Percentiles rank a stretch among this genome's conserved stretches.
phyloP scores from a whole-genome alignment of 106 monocot genomes.

The Cymbidium sinense region DNA sequence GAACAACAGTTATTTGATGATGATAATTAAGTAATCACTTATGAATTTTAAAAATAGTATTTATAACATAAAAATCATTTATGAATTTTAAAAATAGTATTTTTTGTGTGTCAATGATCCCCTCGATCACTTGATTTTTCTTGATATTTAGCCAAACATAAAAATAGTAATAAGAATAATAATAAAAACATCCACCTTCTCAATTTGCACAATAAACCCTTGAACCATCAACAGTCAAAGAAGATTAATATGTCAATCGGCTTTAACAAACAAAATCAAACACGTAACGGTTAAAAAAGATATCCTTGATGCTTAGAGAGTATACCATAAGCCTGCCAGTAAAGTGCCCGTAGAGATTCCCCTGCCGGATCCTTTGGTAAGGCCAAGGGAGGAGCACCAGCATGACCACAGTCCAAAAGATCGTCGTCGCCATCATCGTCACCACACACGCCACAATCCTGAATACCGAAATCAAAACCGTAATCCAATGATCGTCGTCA shows the following conservation, averaged over 20 bases:
- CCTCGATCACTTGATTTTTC: no score
- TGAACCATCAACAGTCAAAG: background rate
- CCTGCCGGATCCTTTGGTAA: conserved; percentile 27
- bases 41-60: no score
- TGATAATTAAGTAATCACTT: no score
- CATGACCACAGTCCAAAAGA: conserved; percentile 37
- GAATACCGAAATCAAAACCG: conserved; percentile 7
- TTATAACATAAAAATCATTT: no score
- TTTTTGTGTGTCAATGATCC: no score
- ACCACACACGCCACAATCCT: conserved; percentile 31
- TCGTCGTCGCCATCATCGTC: conserved; percentile 33
- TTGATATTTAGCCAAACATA: no score
- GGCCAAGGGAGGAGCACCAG: conserved; percentile 35
- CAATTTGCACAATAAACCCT: background rate
- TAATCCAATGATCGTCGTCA: conserved; percentile 23
- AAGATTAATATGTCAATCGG: background rate
- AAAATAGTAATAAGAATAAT: no score
- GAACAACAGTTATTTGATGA: no score
- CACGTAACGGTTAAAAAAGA: background rate
- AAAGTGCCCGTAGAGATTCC: conserved; percentile 39
- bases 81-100: no score
- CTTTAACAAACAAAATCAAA: background rate
- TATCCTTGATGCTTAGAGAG: background rate
- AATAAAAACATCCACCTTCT: background rate
- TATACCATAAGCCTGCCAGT: conserved; percentile 14